Conservation (phyloP, 2,329 filamentous ascomycete genomes). For the Microdochium bolleyi region DNA sequence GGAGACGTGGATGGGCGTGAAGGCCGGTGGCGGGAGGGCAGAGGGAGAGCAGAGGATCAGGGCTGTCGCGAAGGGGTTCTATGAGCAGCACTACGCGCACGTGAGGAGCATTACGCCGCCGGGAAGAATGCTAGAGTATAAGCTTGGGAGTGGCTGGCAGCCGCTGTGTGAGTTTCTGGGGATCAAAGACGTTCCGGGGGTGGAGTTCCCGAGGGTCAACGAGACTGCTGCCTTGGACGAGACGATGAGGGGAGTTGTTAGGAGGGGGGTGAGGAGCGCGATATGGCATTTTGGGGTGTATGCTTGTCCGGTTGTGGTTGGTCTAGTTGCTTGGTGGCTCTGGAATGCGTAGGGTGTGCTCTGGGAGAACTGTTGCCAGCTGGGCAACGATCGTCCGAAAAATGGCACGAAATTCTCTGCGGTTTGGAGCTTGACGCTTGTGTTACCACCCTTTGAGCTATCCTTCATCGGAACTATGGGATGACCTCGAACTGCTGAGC, state of each 20-base stretch:
- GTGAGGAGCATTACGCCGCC: slow-evolving; percentile 7
- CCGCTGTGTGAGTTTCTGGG: slow-evolving; percentile 15
- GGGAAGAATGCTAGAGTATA: slow-evolving; percentile 10
- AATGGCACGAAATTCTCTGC: no score
- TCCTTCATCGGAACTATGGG: no score
- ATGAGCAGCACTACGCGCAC: slow-evolving; percentile 9
- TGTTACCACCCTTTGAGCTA: no score
- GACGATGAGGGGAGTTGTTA: neutral
- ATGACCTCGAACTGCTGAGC: no score
- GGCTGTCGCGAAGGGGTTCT: slow-evolving; percentile 2
- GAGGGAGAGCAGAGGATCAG: neutral
- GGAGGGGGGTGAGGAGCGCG: neutral
- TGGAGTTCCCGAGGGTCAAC: slow-evolving; percentile 6
- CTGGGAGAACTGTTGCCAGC: no score
- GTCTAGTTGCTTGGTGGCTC: neutral
- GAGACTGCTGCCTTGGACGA: slow-evolving; percentile 1
- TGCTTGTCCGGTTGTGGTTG: neutral
- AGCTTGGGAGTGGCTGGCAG: slow-evolving; percentile 13
- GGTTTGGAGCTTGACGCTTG: no score
- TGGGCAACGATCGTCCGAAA: no score
- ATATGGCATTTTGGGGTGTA: neutral
- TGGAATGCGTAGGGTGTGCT: no score
- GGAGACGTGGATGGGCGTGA: slow-evolving; percentile 3
- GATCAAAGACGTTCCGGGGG: slow-evolving; percentile 6
- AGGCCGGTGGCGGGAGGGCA: slow-evolving; percentile 2